Conservation (phyloP, 129 eudicot species). For the Arctium lappa region DNA sequence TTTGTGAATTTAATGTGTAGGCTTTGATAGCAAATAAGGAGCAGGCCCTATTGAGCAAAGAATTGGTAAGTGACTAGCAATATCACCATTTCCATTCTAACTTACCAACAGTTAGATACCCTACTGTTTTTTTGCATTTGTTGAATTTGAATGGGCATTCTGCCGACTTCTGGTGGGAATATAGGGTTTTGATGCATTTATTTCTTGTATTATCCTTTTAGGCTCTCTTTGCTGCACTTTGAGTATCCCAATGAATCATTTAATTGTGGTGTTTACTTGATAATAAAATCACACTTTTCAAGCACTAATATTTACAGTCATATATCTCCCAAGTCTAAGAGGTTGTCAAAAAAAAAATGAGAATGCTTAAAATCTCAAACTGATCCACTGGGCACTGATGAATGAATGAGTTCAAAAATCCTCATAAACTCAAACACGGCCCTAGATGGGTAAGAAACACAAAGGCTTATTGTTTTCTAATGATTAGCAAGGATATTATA, state of each 20-base stretch:
- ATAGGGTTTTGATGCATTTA: no score
- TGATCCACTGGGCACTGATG: not conserved
- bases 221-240: not conserved
- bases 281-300: not conserved
- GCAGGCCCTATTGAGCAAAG: conserved; percentile 83
- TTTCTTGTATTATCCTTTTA: no score
- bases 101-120: not conserved
- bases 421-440: no score
- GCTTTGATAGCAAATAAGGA: conserved; percentile 67
- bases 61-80: conserved; percentile 54
- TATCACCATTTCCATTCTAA: not conserved
- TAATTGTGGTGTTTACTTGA: not conserved
- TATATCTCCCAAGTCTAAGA: not conserved
- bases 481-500: no score
- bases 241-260: not conserved
- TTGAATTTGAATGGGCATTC: not conserved
- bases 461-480: no score
- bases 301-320: no score
- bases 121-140: not conserved
- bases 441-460: no score
- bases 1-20: conserved; percentile 33
- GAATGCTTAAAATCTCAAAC: not conserved
- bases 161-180: no score
- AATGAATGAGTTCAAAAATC: no score
- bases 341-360: not conserved